Conservation (phyloP, 495 filamentous ascomycete species). For the Xylaria nigripes region DNA sequence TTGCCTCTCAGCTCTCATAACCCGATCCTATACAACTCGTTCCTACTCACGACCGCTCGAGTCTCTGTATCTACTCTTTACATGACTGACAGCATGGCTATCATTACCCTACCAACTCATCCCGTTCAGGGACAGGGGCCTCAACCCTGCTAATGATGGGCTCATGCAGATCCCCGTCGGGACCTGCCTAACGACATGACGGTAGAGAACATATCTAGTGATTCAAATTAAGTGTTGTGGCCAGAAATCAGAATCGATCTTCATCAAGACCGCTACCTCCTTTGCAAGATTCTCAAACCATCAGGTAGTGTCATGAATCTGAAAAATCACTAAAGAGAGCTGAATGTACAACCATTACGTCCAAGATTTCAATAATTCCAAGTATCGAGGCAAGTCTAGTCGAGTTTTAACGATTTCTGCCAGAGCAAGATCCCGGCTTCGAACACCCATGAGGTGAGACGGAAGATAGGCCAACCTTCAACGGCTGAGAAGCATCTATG, state of each 20-base stretch:
- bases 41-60: not conserved
- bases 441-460: not conserved
- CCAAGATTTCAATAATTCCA: not conserved
- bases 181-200: not conserved
- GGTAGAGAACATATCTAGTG: not conserved
- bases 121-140: not conserved
- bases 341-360: not conserved
- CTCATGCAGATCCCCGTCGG: slow-evolving; percentile 4
- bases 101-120: not conserved
- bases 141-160: not conserved
- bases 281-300: not conserved
- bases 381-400: not conserved
- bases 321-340: not conserved
- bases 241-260: not conserved
- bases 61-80: not conserved
- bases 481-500: not conserved
- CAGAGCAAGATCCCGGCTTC: not conserved
- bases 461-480: not conserved
- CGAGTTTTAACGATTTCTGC: not conserved
- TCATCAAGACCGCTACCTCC: not conserved
- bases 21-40: not conserved
- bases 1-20: not conserved
- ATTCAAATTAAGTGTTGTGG: not conserved
- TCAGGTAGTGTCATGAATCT: not conserved
- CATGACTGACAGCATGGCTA: not conserved